phyloP scores from a whole-genome alignment of 2,329 filamentous ascomycete species.

The Colletotrichum phormii region DNA sequence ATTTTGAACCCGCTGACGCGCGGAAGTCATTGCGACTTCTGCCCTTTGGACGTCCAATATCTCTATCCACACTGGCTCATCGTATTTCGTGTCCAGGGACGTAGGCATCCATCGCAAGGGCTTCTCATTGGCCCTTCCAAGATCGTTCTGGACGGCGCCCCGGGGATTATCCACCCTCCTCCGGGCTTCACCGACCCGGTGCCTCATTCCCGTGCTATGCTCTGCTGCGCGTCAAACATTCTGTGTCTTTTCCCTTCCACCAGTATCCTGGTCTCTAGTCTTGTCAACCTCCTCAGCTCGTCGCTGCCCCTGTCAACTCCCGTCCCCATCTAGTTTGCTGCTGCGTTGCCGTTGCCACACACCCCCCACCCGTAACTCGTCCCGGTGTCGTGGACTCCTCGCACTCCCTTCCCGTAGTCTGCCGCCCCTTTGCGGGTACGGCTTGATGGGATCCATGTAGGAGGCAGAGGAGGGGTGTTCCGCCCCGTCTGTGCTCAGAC shows the following conservation, averaged over 20 bases:
- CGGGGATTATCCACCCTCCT: slow-evolving; percentile 2
- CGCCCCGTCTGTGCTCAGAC: background rate
- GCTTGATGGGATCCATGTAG: background rate
- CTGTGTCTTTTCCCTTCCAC: background rate
- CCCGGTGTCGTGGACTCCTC: slow-evolving; percentile 15
- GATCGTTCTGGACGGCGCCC: background rate
- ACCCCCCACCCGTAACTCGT: background rate
- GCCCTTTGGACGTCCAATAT: background rate
- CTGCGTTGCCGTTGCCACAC: slow-evolving; percentile 1
- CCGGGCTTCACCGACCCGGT: slow-evolving; percentile 10
- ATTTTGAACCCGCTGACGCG: slow-evolving; percentile 11
- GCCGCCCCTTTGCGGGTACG: slow-evolving; percentile 2
- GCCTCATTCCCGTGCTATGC: slow-evolving; percentile 13
- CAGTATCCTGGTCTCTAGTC: background rate
- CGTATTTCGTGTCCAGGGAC: slow-evolving; percentile 33
- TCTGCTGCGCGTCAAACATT: background rate
- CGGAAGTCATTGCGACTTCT: slow-evolving; percentile 3
- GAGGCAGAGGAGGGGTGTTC: background rate
- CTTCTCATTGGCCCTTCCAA: slow-evolving; percentile 3
- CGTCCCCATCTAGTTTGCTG: background rate
- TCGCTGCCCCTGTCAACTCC: background rate
- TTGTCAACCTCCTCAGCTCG: slow-evolving; percentile 21
- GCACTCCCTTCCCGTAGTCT: background rate
- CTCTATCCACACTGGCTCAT: background rate
- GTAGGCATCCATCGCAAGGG: slow-evolving; percentile 8